Percentiles rank a stretch among this genome's conserved stretches.
Conservation (phyloP, 2,329 filamentous ascomycete genomes). For the Bipolaris zeicola region DNA sequence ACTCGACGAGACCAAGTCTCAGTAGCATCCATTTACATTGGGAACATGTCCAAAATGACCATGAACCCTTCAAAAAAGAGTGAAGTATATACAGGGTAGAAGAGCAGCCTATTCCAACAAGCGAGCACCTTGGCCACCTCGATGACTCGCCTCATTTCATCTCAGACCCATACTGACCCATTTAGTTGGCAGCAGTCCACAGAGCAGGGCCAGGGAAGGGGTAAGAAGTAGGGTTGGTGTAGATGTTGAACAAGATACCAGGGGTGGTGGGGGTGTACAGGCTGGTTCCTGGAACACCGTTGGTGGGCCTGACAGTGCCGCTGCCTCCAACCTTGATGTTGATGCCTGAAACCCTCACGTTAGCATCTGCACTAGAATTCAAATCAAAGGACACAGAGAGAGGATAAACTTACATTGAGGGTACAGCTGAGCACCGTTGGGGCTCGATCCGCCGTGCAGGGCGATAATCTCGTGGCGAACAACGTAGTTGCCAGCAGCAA, state of each 20-base stretch:
- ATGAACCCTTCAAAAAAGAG: neutral
- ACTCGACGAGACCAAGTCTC: too few relatives aligned
- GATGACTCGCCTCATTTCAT: neutral
- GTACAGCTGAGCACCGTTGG: conserved; percentile 59
- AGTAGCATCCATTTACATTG: too few relatives aligned
- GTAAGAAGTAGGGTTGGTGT: conserved; percentile 42
- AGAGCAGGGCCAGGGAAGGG: conserved; percentile 46
- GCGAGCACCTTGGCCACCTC: neutral
- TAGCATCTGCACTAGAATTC: neutral
- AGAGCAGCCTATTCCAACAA: neutral
- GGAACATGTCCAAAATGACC: neutral
- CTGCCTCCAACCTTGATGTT: conserved; percentile 53
- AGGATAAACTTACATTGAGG: conserved; percentile 50
- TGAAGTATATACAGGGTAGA: neutral
- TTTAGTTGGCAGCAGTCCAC: conserved; percentile 44
- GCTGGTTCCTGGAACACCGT: conserved; percentile 47
- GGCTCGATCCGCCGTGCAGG: conserved; percentile 51
- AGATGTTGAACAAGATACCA: conserved; percentile 53
- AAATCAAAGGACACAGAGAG: neutral
- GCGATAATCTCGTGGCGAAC: conserved; percentile 61
- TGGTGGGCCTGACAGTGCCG: conserved; percentile 46
- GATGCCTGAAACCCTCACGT: neutral
- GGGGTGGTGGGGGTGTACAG: conserved; percentile 52
- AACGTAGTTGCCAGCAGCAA: conserved; percentile 59
- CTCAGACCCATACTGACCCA: neutral